A percentile compares a stretch with the other conserved stretches of the same genome.
Evolutionary conservation across 306 rosid species (phyloP).

Genomic region (Ceratonia siliqua): DNA sequence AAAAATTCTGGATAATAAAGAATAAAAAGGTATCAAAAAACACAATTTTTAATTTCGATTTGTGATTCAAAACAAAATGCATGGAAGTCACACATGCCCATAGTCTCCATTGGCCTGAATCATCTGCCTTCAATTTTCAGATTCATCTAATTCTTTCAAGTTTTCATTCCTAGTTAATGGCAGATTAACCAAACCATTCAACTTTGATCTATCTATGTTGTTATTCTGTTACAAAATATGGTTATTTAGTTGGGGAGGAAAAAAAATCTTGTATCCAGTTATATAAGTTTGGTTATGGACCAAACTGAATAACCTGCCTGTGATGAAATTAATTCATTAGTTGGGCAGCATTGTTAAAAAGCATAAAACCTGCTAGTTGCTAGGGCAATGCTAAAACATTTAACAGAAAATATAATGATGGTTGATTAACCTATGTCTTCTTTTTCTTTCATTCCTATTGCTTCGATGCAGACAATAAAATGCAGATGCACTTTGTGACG

Average conservation of each 20-base stretch:
- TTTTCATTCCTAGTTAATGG: background rate
- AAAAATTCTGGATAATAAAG: background rate
- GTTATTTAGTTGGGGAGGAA: background rate
- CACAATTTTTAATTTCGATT: background rate
- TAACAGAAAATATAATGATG: background rate
- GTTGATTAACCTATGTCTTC: background rate
- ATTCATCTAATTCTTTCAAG: background rate
- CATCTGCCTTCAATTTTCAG: background rate
- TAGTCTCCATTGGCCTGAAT: background rate
- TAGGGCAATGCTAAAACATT: background rate
- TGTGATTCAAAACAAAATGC: background rate
- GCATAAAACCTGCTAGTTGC: background rate
- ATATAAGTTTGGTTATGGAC: background rate
- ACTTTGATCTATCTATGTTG: background rate
- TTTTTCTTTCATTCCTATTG: background rate
- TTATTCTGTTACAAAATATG: background rate
- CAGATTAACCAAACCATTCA: background rate
- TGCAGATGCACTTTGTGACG: slow-evolving; percentile 1
- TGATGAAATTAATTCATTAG: slow-evolving; percentile 3
- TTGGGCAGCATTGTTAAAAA: slow-evolving; percentile 1
- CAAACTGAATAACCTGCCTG: background rate
- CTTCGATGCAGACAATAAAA: background rate
- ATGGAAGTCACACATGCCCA: background rate
- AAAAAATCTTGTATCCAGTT: background rate
- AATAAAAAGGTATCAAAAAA: background rate